Evolutionary conservation across 495 filamentous ascomycete genomes (phyloP), one percentile per base, ranked within the genome.

Genomic region (Tricharina praecox): DNA sequence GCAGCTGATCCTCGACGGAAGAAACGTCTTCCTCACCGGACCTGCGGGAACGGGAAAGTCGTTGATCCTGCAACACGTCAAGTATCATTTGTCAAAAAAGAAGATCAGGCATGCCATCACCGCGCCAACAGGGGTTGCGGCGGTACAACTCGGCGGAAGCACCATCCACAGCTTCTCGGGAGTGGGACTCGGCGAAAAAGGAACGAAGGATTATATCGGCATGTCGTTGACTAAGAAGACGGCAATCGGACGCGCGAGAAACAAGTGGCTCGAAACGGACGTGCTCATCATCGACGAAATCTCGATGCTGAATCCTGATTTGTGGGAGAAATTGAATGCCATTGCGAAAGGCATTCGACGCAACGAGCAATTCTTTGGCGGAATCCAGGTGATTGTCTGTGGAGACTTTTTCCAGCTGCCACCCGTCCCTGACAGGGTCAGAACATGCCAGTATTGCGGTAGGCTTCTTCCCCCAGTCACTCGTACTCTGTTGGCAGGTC

Each of bases 341-440:
- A 52, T 61, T n/a, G 54, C 47, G 4, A 53, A 50, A 13, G 10
- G 20, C 30, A 20, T 34, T 9, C 2, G 26, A 26, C 10, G 45
- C n/a, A 9, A 45, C 24, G 16, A 46, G 39, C 28, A 4, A 9
- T 48, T 55, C 8, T 60, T 60, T 53, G 58, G 58, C 18, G 54
- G 46, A 23, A 50, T 55, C 30, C 59, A 61, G 32, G 46, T 62
- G 15, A 47, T 62, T 15, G 19, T 61, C 13, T 62, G 58, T 47
- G 59, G 59, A 2, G 59, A 62, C 36, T 62, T 62, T 32, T 62
- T 58, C 41, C 59, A 62, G 33, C 51, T 62, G 8, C 59, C 58
- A 16, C 59, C 59, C 3, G 59, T 62, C 1, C 10, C 21, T 13
- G 24, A 25, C 23, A 1, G 21, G 1, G 24, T 25, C 11, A 4